Conservation (phyloP, 2,329 filamentous ascomycete species). For the Sclerotiophoma versabilis region DNA sequence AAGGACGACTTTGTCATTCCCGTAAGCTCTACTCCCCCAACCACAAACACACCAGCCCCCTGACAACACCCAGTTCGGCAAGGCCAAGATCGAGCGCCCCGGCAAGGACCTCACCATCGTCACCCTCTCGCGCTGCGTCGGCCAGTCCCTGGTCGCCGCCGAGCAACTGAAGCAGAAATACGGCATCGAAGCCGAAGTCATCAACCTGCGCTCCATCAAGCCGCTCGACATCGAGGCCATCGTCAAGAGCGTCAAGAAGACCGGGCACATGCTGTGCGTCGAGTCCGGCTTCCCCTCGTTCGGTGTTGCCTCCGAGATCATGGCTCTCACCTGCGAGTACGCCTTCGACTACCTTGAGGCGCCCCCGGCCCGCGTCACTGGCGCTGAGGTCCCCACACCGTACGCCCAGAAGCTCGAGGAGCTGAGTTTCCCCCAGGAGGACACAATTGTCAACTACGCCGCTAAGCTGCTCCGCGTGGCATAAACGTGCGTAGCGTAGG, state of each 20-base stretch:
- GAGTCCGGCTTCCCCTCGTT: slow-evolving; percentile 97
- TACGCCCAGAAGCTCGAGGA: slow-evolving; percentile 93
- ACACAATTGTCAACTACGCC: slow-evolving; percentile 84
- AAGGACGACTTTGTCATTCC: slow-evolving; percentile 96
- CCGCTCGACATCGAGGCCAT: slow-evolving; percentile 95
- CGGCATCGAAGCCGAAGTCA: slow-evolving; percentile 92
- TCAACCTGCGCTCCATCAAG: slow-evolving; percentile 98
- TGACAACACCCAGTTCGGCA: slow-evolving; percentile 74
- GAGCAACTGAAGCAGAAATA: slow-evolving; percentile 95
- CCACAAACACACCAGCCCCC: not conserved
- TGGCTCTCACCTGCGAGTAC: slow-evolving; percentile 96
- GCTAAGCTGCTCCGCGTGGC: slow-evolving; percentile 82
- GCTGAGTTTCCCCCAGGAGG: slow-evolving; percentile 91
- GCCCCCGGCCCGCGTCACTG: slow-evolving; percentile 91
- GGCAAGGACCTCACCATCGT: slow-evolving; percentile 98
- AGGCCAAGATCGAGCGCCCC: slow-evolving; percentile 97
- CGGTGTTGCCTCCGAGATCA: slow-evolving; percentile 89
- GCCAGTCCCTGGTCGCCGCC: slow-evolving; percentile 86
- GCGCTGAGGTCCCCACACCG: slow-evolving; percentile 95
- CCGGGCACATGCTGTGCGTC: slow-evolving; percentile 85
- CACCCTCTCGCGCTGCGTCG: slow-evolving; percentile 91
- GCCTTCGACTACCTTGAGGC: slow-evolving; percentile 97
- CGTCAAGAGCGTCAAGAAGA: slow-evolving; percentile 98
- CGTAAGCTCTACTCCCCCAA: slow-evolving; percentile 42
- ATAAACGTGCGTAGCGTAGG: slow-evolving; percentile 35